Evolutionary conservation across 2,329 filamentous ascomycete genomes (phyloP).

Genomic region (Zymoseptoria brevis): DNA sequence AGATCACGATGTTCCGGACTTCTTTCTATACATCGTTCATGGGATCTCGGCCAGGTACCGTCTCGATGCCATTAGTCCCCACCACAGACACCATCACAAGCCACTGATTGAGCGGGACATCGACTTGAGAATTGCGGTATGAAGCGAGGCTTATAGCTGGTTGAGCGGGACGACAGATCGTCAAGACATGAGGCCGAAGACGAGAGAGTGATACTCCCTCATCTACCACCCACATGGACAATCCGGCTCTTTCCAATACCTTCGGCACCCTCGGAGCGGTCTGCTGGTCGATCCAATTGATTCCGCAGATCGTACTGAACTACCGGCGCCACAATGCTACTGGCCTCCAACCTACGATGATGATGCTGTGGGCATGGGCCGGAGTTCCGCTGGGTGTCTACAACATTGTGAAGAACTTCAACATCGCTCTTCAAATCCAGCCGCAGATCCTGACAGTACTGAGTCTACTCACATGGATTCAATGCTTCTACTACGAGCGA

Average conservation of each 20-base stretch:
- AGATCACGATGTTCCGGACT: background rate
- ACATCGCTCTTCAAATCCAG: slow-evolving; percentile 47
- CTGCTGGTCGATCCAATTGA: slow-evolving; percentile 62
- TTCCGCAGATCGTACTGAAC: slow-evolving; percentile 64
- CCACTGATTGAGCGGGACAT: background rate
- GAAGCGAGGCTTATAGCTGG: no score
- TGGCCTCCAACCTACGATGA: slow-evolving; percentile 61
- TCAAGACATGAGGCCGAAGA: background rate
- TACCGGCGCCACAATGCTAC: slow-evolving; percentile 57
- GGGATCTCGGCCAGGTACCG: background rate
- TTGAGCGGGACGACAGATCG: background rate
- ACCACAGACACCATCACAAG: background rate
- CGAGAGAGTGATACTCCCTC: background rate
- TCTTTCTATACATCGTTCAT: background rate
- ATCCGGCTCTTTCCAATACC: slow-evolving; percentile 40
- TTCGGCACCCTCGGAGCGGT: slow-evolving; percentile 54
- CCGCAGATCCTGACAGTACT: slow-evolving; percentile 48
- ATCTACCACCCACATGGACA: slow-evolving; percentile 7
- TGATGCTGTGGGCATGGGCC: slow-evolving; percentile 62
- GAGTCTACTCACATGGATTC: slow-evolving; percentile 47
- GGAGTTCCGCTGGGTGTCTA: slow-evolving; percentile 59
- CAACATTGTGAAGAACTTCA: slow-evolving; percentile 48
- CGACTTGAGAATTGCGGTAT: no score
- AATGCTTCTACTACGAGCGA: slow-evolving; percentile 51
- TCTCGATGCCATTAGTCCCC: background rate